Percentiles rank a stretch among this genome's conserved stretches.
phyloP scores from a whole-genome alignment of 805 yeast genomes.

The Metschnikowia kofuensis region DNA sequence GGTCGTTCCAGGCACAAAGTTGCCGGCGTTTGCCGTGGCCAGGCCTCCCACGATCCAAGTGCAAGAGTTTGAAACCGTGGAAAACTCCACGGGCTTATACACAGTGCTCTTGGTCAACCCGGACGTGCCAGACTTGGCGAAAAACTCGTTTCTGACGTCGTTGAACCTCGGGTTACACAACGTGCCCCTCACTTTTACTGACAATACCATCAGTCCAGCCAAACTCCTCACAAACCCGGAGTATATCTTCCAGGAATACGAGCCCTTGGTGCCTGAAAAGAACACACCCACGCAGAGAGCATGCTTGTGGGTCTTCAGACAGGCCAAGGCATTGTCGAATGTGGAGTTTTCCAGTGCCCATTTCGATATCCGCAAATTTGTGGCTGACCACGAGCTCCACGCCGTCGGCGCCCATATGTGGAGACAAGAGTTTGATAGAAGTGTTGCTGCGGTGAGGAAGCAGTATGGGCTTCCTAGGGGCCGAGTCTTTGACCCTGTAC shows the following conservation, averaged over 20 bases:
- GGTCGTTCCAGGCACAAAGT: constrained; percentile 74
- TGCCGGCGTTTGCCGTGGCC: constrained; percentile 71
- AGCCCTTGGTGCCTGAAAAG: constrained; percentile 87
- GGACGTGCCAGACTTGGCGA: constrained; percentile 75
- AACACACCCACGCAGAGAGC: constrained; percentile 81
- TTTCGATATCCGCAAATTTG: constrained; percentile 76
- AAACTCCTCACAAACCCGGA: constrained; percentile 36
- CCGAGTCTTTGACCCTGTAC: constrained; percentile 66
- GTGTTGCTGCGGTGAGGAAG: constrained; percentile 64
- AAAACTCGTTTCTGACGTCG: constrained; percentile 66
- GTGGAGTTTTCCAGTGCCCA: constrained; percentile 36
- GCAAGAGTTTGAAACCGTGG: constrained; percentile 60
- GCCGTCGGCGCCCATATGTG: constrained; percentile 91
- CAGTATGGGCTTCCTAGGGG: constrained; percentile 74
- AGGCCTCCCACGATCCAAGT: constrained; percentile 77
- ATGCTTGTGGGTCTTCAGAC: constrained; percentile 88
- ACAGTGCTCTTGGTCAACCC: constrained; percentile 85
- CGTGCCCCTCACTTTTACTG: constrained; percentile 55
- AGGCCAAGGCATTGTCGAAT: constrained; percentile 27
- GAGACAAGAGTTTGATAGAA: constrained; percentile 82
- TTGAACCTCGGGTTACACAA: constrained; percentile 77
- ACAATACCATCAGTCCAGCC: constrained; percentile 51
- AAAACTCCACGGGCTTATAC: constrained; percentile 51
- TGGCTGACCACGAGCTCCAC: constrained; percentile 48
- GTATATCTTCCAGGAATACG: constrained; percentile 49